Conservation (phyloP, 2,329 filamentous ascomycete genomes). For the Cercospora citrullina region DNA sequence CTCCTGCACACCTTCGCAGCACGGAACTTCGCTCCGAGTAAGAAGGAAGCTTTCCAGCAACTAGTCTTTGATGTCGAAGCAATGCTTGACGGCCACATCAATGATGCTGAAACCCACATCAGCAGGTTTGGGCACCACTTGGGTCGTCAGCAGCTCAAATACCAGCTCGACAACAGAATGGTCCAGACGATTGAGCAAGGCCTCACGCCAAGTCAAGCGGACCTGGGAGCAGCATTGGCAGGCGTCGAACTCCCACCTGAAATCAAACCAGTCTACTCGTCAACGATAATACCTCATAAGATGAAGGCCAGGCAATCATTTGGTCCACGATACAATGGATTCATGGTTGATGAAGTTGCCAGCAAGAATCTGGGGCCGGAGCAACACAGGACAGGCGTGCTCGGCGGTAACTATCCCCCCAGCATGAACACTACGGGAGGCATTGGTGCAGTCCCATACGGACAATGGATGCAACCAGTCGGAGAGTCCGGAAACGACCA, state of each 20-base stretch:
- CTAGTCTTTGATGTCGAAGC: slow-evolving; percentile 18
- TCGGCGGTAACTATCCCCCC: not conserved
- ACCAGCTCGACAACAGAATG: not conserved
- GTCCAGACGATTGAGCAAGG: not conserved
- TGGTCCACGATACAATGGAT: not conserved
- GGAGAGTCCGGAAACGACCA: not conserved
- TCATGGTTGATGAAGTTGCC: slow-evolving; percentile 5
- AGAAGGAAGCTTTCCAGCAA: slow-evolving; percentile 14
- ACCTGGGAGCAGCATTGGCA: not conserved
- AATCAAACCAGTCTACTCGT: not conserved
- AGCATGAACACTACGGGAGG: slow-evolving; percentile 6
- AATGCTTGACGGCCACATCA: slow-evolving; percentile 12
- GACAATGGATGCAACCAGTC: slow-evolving; percentile 7
- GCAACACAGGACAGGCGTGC: not conserved
- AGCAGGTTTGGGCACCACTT: slow-evolving; percentile 4
- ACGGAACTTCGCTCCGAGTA: not conserved
- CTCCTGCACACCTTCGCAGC: slow-evolving; percentile 11
- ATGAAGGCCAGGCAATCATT: not conserved
- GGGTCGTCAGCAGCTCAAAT: not conserved
- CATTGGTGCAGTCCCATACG: not conserved
- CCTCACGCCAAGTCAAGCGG: not conserved
- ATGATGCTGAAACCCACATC: slow-evolving; percentile 1
- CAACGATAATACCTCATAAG: not conserved
- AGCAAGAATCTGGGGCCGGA: not conserved
- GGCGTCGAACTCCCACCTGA: not conserved